Conservation (phyloP, 306 rosid species). For the Comarum palustre region DNA sequence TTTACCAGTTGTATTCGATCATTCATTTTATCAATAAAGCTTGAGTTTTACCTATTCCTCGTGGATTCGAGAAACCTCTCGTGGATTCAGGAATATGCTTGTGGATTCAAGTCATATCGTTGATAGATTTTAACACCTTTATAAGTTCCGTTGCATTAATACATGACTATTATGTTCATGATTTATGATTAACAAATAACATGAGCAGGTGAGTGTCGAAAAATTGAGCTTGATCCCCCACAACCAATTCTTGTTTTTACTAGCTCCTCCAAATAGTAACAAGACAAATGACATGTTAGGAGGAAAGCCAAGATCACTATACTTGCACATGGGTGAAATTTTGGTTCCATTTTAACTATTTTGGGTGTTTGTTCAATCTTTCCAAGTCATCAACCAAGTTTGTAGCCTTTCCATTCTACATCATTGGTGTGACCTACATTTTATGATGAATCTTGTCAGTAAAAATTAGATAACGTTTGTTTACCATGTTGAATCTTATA, state of each 20-base stretch:
- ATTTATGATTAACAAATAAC: too few species aligned
- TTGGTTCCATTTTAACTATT: background rate
- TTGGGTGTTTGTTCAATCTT: background rate
- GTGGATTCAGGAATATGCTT: too few species aligned
- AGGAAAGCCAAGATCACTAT: background rate
- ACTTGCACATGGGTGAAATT: constrained; percentile 3
- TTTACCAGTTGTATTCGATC: too few species aligned
- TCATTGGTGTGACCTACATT: background rate
- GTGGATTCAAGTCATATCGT: too few species aligned
- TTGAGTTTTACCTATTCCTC: too few species aligned
- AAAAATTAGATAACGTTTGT: background rate
- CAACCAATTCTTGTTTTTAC: background rate
- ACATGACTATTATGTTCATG: too few species aligned
- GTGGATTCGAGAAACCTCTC: too few species aligned
- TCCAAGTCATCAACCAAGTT: background rate
- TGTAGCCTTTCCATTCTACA: background rate
- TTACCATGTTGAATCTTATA: background rate
- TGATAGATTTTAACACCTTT: too few species aligned
- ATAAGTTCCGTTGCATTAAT: too few species aligned
- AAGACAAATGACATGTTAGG: background rate
- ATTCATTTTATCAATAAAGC: too few species aligned
- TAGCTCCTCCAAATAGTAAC: background rate
- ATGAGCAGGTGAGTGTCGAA: background rate
- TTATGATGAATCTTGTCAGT: background rate
- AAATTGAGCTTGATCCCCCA: background rate